These are phyloP conservation scores for Podochytrium sp. DNA, from an alignment of 192 early-diverging fungal genomes.

Conservation along the genomic window DNA sequence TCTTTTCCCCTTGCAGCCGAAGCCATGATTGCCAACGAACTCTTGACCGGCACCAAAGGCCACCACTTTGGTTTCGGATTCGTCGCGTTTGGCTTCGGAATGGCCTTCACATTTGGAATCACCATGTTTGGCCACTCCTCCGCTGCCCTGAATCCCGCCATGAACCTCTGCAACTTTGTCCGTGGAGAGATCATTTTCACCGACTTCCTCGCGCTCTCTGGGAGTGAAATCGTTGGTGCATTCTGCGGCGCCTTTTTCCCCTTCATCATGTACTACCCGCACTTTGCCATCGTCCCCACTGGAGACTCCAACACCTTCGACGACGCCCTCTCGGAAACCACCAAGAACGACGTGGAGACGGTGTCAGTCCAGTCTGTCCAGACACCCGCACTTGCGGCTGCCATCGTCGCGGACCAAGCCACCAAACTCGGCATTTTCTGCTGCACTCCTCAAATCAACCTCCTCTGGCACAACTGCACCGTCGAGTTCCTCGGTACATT, in stretches of 20 bases:
- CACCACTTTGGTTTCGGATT: constrained; percentile 37
- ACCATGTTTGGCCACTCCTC: constrained; percentile 36
- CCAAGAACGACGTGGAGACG: no score
- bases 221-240: constrained; percentile 32
- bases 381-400: no score
- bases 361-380: no score
- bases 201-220: constrained; percentile 33
- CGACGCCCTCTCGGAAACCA: no score
- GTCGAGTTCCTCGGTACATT: constrained; percentile 29
- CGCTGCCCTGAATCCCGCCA: constrained; percentile 39
- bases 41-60: constrained; percentile 37
- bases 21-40: constrained; percentile 34
- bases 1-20: constrained; percentile 14
- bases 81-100: constrained; percentile 31
- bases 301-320: no score
- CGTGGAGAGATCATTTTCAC: not conserved
- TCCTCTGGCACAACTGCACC: constrained; percentile 34
- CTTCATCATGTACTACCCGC: constrained; percentile 35
- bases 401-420: constrained; percentile 35
- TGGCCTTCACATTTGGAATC: constrained; percentile 34
- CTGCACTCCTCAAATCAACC: constrained; percentile 35
- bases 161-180: no score
- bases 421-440: constrained; percentile 34
- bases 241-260: constrained; percentile 23
- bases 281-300: constrained; percentile 33